Conservation (phyloP, 352 stramenopile species). For the Phytopythium montanum region DNA sequence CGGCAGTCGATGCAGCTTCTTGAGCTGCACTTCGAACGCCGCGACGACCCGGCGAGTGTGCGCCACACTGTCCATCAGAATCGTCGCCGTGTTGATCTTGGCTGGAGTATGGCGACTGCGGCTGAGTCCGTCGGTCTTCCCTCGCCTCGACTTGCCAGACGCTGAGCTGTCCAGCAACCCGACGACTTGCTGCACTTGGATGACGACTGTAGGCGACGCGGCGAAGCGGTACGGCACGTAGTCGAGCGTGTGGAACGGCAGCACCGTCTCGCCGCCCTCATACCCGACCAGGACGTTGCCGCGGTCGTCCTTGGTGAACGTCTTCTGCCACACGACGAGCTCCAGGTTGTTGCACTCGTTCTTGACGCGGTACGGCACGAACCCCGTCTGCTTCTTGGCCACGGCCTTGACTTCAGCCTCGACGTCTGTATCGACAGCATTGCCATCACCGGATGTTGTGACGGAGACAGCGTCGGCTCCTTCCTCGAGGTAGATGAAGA, state of each 20-base stretch:
- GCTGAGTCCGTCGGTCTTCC: conserved; percentile 2
- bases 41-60: conserved; percentile 35
- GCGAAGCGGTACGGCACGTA: conserved; percentile 77
- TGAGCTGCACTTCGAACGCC: conserved; percentile 78
- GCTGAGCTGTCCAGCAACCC: conserved; percentile 10
- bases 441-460: conserved; percentile 4
- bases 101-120: background rate
- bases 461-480: conserved; percentile 21
- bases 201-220: conserved; percentile 54
- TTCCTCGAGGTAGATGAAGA: conserved; percentile 61
- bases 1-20: conserved; percentile 76
- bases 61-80: conserved; percentile 8
- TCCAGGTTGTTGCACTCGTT: conserved; percentile 81
- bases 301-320: conserved; percentile 44
- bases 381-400: conserved; percentile 16
- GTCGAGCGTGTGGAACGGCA: conserved; percentile 76
- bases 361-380: conserved; percentile 77
- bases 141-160: conserved; percentile 3
- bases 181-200: conserved; percentile 70
- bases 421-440: conserved; percentile 16
- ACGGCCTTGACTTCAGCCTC: background rate
- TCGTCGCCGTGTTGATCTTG: background rate
- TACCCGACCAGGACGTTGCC: conserved; percentile 42
- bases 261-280: conserved; percentile 63
- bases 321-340: conserved; percentile 82